phyloP scores from a whole-genome alignment of 1,284 basidiomycete genomes.

The Farysia itapuensis region DNA sequence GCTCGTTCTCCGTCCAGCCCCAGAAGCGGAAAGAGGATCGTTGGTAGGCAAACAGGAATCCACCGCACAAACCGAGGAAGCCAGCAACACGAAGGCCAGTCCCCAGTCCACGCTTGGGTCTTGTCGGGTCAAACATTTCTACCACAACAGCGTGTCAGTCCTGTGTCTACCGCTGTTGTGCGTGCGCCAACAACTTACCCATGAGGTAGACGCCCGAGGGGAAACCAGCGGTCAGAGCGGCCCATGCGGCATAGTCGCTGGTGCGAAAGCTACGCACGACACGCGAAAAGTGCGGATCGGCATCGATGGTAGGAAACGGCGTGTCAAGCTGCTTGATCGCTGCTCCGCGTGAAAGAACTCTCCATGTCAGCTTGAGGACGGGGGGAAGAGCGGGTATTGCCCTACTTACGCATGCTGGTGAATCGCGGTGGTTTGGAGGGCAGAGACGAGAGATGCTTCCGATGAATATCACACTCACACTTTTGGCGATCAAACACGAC shows the following conservation, averaged over 20 bases:
- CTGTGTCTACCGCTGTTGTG: too few relatives aligned
- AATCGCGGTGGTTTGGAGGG: too few relatives aligned
- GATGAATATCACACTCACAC: too few relatives aligned
- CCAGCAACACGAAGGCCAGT: conserved; percentile 47
- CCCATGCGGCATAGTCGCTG: conserved; percentile 85
- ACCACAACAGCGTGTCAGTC: too few relatives aligned
- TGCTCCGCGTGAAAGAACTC: too few relatives aligned
- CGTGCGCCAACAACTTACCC: too few relatives aligned
- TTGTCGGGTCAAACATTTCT: conserved; percentile 54
- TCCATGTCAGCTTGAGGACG: too few relatives aligned
- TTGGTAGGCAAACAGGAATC: conserved; percentile 93
- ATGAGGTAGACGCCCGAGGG: conserved; percentile 70
- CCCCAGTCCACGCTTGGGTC: conserved; percentile 38
- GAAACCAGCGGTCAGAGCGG: conserved; percentile 75
- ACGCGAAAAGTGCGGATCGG: conserved; percentile 84
- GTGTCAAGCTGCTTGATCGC: conserved; percentile 52
- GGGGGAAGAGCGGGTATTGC: too few relatives aligned
- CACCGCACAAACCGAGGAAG: conserved; percentile 71
- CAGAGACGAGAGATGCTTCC: too few relatives aligned
- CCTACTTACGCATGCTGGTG: too few relatives aligned
- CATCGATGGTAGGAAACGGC: conserved; percentile 65
- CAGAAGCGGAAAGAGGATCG: conserved; percentile 83
- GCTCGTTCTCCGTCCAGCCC: conserved; percentile 89
- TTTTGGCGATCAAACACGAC: too few relatives aligned
- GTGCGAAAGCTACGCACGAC: conserved; percentile 87